phyloP scores from a whole-genome alignment of 371 early-diverging fungal genomes.

The Rhizopus arrhizus region DNA sequence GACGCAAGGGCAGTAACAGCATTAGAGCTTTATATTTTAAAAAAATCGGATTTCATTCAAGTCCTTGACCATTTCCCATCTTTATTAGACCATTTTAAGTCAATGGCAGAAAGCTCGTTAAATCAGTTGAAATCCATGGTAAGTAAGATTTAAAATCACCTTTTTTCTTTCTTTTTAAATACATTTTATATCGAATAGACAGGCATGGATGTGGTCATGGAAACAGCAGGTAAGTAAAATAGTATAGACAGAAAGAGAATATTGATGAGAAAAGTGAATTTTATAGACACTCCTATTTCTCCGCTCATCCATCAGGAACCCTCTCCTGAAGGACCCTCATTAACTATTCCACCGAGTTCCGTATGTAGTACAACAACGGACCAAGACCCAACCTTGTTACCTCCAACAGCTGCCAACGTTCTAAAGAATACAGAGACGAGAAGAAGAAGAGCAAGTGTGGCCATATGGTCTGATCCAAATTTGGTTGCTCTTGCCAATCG shows the following conservation, averaged over 20 bases:
- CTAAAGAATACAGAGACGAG: conserved; percentile 46
- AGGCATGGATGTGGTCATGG: neutral
- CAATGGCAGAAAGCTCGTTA: conserved; percentile 31
- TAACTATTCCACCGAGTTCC: conserved; percentile 27
- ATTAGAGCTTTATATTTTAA: conserved; percentile 56
- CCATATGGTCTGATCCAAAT: conserved; percentile 81
- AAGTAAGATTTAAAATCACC: neutral
- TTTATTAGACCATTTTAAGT: conserved; percentile 30
- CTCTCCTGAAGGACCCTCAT: conserved; percentile 10
- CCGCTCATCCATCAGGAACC: neutral
- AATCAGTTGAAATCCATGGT: conserved; percentile 31
- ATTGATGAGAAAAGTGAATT: neutral
- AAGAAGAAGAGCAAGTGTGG: conserved; percentile 72
- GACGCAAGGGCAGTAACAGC: conserved; percentile 69
- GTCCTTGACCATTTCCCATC: conserved; percentile 53
- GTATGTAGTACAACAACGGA: conserved; percentile 52
- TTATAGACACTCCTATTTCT: conserved; percentile 6
- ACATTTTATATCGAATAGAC: neutral
- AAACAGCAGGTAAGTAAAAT: neutral
- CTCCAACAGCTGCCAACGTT: conserved; percentile 24
- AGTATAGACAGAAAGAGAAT: too few species aligned
- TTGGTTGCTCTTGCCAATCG: conserved; percentile 58
- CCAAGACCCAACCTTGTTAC: conserved; percentile 46
- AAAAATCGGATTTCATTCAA: conserved; percentile 45
- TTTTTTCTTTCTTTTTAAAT: neutral